Evolutionary conservation across 2,329 filamentous ascomycete species (phyloP), one percentile per base, ranked within the genome.

Genomic region (Saccharata proteae): DNA sequence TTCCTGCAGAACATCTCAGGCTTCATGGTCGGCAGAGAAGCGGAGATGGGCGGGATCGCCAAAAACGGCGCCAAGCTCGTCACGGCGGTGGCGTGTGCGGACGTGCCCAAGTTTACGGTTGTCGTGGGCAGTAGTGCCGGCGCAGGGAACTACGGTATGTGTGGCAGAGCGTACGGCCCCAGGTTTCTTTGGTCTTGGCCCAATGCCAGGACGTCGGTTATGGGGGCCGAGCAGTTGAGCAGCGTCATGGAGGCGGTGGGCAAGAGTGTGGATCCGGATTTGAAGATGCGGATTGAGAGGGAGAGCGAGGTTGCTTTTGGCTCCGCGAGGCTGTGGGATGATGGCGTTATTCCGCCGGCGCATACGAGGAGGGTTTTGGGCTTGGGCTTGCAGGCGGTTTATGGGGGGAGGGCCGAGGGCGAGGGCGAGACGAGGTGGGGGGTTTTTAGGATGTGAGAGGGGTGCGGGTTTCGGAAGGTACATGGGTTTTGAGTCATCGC

Each of bases 121-220:
- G 82, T 98, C 1, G 78, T 94, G n/a, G 90, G 90, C 15, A 81
- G 80, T 17, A 86, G 79, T 53, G 90, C 90, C 42, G 88, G 88
- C 36, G 88, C 88, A 6, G 90, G 90, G 4, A 98, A 96, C 57
- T 98, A 98, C 52, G 90, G 88, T 46, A 98, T 98, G 90, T 96
- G 74, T 51, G 90, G 90, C 14, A 72, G 90, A 30, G 88, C 90
- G 2, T 98, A 94, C 57, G 74, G 73, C n/a, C 88, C 88, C 0
- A 68, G 85, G 9, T 84, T 96, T 55, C 59, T 96, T 38, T 94
- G 84, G 76, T 92, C 88, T 68, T 98, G 90, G 90, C 90, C 90
- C 23, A 93, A 93, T 45, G 85, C 90, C n/a, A 80, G 81, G 50
- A 84, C 93, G 30, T 83, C 82, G 18, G 86, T 98, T 45, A 98